A percentile compares a stretch with the other conserved stretches of the same genome.
These are phyloP conservation scores for Leishmania amazonensis DNA, from an alignment of 208 protist genomes.

Conservation along the genomic window DNA sequence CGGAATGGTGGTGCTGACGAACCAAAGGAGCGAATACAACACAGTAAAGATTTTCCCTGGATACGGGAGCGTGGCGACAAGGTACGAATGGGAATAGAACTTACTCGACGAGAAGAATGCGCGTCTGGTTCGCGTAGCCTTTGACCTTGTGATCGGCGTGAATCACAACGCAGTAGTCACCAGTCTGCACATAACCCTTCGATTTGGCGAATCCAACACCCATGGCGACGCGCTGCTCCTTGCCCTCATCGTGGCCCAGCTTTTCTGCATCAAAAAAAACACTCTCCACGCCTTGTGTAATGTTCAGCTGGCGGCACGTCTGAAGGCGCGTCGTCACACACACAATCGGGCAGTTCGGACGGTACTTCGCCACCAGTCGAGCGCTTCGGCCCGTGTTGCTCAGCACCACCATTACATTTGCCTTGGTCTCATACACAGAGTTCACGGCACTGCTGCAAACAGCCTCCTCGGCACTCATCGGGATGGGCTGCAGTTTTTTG, in stretches of 20 bases:
- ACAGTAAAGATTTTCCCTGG: not conserved
- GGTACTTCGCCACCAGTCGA: constrained; percentile 96
- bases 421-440: constrained; percentile 92
- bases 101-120: constrained; percentile 66
- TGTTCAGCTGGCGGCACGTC: constrained; percentile 87
- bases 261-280: constrained; percentile 79
- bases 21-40: not conserved
- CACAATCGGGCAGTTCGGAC: constrained; percentile 94
- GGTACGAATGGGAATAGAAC: not conserved
- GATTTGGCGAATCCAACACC: constrained; percentile 73
- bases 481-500: constrained; percentile 83
- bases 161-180: constrained; percentile 78
- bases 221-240: constrained; percentile 67
- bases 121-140: constrained; percentile 89
- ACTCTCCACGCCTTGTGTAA: constrained; percentile 79
- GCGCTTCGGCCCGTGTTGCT: constrained; percentile 94
- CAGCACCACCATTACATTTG: constrained; percentile 91
- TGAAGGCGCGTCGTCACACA: constrained; percentile 88
- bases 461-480: constrained; percentile 86
- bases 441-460: constrained; percentile 95
- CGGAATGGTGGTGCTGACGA: not conserved
- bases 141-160: constrained; percentile 87
- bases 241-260: constrained; percentile 62
- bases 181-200: constrained; percentile 47
- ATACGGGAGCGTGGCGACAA: not conserved